Percentiles rank a stretch among this genome's conserved stretches.
Conservation (phyloP, 192 early-diverging fungal species). For the Podila epigama region DNA sequence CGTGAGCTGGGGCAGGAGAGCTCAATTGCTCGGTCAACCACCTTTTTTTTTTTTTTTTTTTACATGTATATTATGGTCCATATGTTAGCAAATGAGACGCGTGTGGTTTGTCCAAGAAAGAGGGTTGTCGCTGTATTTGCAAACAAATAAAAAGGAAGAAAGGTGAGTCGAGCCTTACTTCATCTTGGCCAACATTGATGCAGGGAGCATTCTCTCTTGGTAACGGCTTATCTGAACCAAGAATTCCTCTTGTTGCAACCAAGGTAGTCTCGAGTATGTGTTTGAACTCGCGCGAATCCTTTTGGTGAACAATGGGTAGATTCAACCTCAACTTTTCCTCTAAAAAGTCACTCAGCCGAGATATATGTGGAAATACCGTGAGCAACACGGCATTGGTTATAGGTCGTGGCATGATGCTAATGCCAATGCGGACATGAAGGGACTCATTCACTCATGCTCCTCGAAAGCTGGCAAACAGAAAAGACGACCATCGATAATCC, state of each 20-base stretch:
- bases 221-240: neutral
- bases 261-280: slow-evolving; percentile 17
- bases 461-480: neutral
- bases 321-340: neutral
- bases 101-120: neutral
- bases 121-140: no score
- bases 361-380: slow-evolving; percentile 16
- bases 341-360: slow-evolving; percentile 19
- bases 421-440: no score
- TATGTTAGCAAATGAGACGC: neutral
- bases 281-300: slow-evolving; percentile 15
- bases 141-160: neutral
- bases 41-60: neutral
- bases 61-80: neutral
- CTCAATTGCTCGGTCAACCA: slow-evolving; percentile 19
- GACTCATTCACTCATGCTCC: no score
- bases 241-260: slow-evolving; percentile 5
- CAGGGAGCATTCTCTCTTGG: neutral
- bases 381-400: slow-evolving; percentile 36
- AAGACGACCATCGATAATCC: no score
- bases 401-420: no score
- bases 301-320: neutral
- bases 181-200: neutral
- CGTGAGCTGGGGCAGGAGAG: slow-evolving; percentile 2
- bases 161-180: neutral